These are phyloP conservation scores for Mucor saturninus DNA, from an alignment of 371 early-diverging fungal species.

Conservation along the genomic window DNA sequence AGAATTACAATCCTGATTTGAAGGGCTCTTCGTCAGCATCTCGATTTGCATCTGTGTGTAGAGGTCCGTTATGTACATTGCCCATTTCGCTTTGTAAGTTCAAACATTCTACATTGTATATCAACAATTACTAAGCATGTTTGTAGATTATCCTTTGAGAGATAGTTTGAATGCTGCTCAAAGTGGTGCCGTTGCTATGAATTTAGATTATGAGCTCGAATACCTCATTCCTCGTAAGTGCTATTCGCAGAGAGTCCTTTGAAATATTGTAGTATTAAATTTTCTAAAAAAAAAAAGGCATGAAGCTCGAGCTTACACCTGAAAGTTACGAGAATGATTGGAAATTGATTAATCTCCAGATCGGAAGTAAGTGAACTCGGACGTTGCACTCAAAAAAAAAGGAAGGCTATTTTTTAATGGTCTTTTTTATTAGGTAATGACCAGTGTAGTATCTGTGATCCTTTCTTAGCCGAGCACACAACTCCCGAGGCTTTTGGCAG, in stretches of 20 bases:
- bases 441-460: constrained; percentile 14
- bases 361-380: constrained; percentile 23
- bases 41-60: constrained; percentile 15
- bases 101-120: neutral
- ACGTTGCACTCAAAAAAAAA: no score
- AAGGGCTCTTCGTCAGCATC: constrained; percentile 29
- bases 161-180: no score
- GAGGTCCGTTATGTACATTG: neutral
- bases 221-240: no score
- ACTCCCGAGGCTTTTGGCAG: constrained; percentile 23
- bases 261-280: no score
- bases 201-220: no score
- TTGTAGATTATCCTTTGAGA: no score
- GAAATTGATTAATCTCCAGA: constrained; percentile 36
- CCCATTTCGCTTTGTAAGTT: constrained; percentile 11
- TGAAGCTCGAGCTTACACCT: constrained; percentile 8
- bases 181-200: no score
- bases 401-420: no score
- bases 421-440: constrained; percentile 21
- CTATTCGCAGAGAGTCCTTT: no score
- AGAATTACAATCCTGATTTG: constrained; percentile 31
- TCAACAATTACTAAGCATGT: neutral
- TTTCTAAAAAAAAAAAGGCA: constrained; percentile 3
- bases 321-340: constrained; percentile 24
- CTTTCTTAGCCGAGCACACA: neutral